Conservation (phyloP, 2,329 filamentous ascomycete genomes). For the Monosporascus ibericus region DNA sequence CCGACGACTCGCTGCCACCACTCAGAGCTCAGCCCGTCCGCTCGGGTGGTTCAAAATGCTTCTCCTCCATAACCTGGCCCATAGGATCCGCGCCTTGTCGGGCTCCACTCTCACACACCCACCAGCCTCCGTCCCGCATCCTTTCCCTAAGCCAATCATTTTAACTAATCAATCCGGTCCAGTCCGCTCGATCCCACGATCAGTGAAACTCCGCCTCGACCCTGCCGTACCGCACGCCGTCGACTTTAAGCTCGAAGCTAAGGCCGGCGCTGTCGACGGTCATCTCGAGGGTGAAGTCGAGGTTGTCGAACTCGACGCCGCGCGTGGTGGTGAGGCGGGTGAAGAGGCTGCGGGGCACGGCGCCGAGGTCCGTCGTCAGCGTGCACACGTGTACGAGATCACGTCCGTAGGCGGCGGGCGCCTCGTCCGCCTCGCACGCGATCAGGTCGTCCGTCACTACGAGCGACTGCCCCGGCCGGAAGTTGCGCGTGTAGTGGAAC, state of each 20-base stretch:
- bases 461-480: slow-evolving; percentile 70
- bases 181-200: slow-evolving; percentile 5
- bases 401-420: slow-evolving; percentile 52
- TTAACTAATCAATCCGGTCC: neutral
- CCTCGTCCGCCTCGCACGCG: slow-evolving; percentile 64
- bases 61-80: too few species aligned
- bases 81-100: too few species aligned
- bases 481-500: slow-evolving; percentile 83
- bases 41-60: too few species aligned
- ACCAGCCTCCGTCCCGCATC: neutral
- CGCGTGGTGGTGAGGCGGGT: slow-evolving; percentile 71
- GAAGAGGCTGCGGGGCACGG: slow-evolving; percentile 67
- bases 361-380: slow-evolving; percentile 71
- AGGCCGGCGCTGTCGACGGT: slow-evolving; percentile 71
- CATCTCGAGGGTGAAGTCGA: slow-evolving; percentile 81
- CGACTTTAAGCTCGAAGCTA: slow-evolving; percentile 73
- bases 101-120: neutral
- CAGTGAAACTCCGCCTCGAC: slow-evolving; percentile 75
- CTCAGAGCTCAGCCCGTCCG: too few species aligned
- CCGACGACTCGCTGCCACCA: too few species aligned
- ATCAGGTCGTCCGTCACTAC: slow-evolving; percentile 77
- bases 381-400: slow-evolving; percentile 70
- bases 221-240: slow-evolving; percentile 68
- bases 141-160: neutral
- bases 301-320: slow-evolving; percentile 74